Evolutionary conservation across 192 early-diverging fungal genomes (phyloP).

Genomic region (Coemansia sp.): DNA sequence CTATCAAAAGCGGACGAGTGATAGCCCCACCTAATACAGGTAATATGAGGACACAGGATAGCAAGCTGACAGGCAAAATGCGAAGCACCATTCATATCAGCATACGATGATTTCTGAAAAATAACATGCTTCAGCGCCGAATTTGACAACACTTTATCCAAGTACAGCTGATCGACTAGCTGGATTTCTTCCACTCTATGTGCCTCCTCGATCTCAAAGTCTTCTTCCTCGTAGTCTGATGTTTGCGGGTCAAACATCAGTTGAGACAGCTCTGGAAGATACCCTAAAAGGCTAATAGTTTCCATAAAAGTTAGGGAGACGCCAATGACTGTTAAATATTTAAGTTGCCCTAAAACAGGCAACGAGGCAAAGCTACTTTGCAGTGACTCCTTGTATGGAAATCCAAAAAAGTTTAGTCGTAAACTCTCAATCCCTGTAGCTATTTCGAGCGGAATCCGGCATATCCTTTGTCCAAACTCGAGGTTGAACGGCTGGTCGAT

Average conservation of each 20-base stretch:
- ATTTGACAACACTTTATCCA: not conserved
- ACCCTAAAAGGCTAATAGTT: not conserved
- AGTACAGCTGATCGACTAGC: not conserved
- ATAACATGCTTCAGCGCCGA: conserved; percentile 10
- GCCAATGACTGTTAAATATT: conserved; percentile 1
- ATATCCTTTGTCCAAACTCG: conserved; percentile 6
- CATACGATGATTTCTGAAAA: conserved; percentile 15
- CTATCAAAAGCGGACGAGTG: conserved; percentile 15
- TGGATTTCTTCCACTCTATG: not conserved
- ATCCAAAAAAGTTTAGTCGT: conserved; percentile 7
- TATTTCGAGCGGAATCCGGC: conserved; percentile 6
- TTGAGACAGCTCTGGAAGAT: conserved; percentile 15
- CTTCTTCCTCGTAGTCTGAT: not conserved
- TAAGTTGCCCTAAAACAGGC: not conserved
- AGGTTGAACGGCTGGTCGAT: conserved; percentile 9
- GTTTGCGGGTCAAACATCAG: conserved; percentile 17
- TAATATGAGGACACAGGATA: conserved; percentile 14
- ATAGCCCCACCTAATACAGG: conserved; percentile 22
- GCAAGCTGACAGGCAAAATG: conserved; percentile 27
- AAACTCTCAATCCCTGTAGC: conserved; percentile 9
- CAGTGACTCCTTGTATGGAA: conserved; percentile 12
- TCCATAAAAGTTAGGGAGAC: not conserved
- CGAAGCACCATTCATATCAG: conserved; percentile 18
- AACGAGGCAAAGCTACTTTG: conserved; percentile 3
- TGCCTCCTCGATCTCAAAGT: not conserved